Evolutionary conservation across 305 asterid genomes (phyloP), one percentile per base, ranked within the genome.

Genomic region (Withania somnifera): DNA sequence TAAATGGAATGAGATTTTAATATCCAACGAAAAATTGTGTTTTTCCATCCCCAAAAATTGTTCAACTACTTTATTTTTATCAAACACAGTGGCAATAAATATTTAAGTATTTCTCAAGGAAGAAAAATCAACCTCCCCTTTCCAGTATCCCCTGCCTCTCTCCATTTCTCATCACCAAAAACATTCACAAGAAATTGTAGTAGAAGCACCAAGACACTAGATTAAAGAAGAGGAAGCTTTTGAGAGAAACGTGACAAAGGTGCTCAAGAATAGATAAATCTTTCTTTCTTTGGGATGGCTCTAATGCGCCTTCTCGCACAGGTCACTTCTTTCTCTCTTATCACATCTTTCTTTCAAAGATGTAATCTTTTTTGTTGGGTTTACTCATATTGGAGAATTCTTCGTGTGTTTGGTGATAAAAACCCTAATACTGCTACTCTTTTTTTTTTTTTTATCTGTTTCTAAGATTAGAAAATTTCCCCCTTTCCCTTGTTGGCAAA

Each of bases 261-360:
- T 77, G 13, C 64, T 22, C 13, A 7, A 36, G 58, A 61, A 32
- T 61, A 71, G 24, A 77, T 76, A 82, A n/a, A 86, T 40, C 81
- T 68, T 75, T 81, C 30, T 83, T 73, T 82, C 32, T 81, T 64
- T 82, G 53, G 84, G 53, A 91, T 92, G 97, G 90, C 89, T 84
- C 76, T 91, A 79, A 81, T 88, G 87, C 91, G 89, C 83, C 91
- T 91, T 79, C 87, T 89, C 84, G 81, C 68, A 53, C 93, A 89
- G 97, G 97, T 89, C 11, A 11, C 11, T 20, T 68, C 19, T 68
- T 40, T 68, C 53, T 38, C 77, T 40, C 52, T 68, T 40, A 68
- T 20, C 26, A 73, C 84, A 71, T 40, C 32, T 83, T 85, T 73
- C 38, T 51, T 58, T 77, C 34, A 30, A 30, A 30, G 34, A 30